Conservation (phyloP, 2,329 filamentous ascomycete genomes). For the Rhynchosporium secalis region DNA sequence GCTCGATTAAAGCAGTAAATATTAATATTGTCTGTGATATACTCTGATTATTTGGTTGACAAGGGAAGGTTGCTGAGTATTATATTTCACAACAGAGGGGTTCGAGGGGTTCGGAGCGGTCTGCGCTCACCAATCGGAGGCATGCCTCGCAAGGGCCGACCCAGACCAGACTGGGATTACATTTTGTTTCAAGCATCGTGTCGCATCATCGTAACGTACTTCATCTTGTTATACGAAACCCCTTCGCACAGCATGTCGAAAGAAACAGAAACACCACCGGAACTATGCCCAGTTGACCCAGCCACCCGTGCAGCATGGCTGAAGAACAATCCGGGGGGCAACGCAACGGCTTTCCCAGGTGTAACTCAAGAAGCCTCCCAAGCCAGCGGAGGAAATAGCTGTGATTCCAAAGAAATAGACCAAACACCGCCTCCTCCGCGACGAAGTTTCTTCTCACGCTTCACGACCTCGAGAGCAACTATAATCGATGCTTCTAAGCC, state of each 20-base stretch:
- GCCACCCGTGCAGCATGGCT: constrained; percentile 88
- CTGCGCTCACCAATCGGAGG: constrained; percentile 31
- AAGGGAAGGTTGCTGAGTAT: constrained; percentile 8
- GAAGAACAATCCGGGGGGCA: constrained; percentile 39
- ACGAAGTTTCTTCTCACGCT: constrained; percentile 30
- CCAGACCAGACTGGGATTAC: constrained; percentile 18
- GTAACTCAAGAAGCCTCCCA: constrained; percentile 36
- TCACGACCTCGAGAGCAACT: constrained; percentile 20
- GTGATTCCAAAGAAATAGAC: constrained; percentile 40
- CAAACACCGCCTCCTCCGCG: constrained; percentile 41
- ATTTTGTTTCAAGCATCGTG: constrained; percentile 19
- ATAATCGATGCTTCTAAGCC: constrained; percentile 18
- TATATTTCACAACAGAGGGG: constrained; percentile 8
- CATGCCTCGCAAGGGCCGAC: constrained; percentile 15
- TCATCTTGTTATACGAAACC: not conserved
- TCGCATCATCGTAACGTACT: constrained; percentile 19
- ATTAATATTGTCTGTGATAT: constrained; percentile 4
- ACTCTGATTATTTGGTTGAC: constrained; percentile 13
- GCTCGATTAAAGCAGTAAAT: not conserved
- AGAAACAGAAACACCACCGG: constrained; percentile 36
- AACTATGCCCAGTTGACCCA: constrained; percentile 84
- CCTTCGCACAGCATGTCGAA: constrained; percentile 33
- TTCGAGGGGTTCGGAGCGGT: constrained; percentile 22
- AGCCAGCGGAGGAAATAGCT: constrained; percentile 39
- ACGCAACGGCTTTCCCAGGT: constrained; percentile 31